Evolutionary conservation across 495 filamentous ascomycete genomes (phyloP).

Genomic region (Trypethelium eluteriae): DNA sequence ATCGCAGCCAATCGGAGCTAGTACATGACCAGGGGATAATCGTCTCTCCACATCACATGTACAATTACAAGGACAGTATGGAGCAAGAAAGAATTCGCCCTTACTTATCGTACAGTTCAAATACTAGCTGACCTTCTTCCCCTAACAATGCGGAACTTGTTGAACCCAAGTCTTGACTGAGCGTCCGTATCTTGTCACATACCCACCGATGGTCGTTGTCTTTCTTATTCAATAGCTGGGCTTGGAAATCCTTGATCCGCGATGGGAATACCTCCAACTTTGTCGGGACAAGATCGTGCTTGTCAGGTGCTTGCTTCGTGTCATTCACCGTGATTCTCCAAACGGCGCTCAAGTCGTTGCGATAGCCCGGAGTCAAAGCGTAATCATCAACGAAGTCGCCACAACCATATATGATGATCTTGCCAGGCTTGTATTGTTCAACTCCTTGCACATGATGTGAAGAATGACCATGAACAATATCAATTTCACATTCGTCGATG

Average conservation of each 20-base stretch:
- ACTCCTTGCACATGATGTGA: constrained; percentile 43
- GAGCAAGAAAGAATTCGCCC: not conserved
- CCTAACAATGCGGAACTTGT: not conserved
- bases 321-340: constrained; percentile 33
- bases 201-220: constrained; percentile 22
- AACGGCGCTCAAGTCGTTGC: constrained; percentile 40
- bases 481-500: constrained; percentile 40
- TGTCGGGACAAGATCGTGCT: constrained; percentile 13
- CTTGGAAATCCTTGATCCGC: constrained; percentile 19
- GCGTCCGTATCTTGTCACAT: constrained; percentile 4
- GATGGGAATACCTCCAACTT: constrained; percentile 25
- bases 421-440: constrained; percentile 33
- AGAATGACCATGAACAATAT: constrained; percentile 42
- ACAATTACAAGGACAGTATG: too few relatives aligned
- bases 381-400: constrained; percentile 45
- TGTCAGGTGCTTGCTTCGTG: not conserved
- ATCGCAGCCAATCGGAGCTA: too few relatives aligned
- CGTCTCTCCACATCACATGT: too few relatives aligned
- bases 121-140: not conserved
- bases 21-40: too few relatives aligned
- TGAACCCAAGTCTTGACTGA: constrained; percentile 15
- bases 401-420: constrained; percentile 40
- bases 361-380: constrained; percentile 30
- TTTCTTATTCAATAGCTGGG: constrained; percentile 9
- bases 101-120: not conserved